Evolutionary conservation across 495 filamentous ascomycete species (phyloP), one percentile per base, ranked within the genome.

Genomic region (Hamigera avellanea): DNA sequence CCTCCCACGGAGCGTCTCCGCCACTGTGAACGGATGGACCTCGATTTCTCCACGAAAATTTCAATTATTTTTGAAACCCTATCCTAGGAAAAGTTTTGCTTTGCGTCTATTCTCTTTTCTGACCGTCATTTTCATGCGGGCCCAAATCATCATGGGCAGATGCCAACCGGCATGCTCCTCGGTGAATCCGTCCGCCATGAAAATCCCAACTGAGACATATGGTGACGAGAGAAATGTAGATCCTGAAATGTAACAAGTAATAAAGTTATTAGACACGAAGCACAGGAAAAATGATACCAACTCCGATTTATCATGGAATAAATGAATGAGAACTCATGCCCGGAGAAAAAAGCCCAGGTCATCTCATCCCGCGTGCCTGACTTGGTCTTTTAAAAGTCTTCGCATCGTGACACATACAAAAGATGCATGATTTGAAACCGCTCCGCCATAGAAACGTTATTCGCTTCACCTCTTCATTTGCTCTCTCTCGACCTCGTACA

Each of bases 401-500:
- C 49, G 54, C 57, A 55, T 67, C 63, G 50, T 65, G 57, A 64
- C 59, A 62, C 55, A 59, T 60, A 56, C 50, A 52, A 47, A 55
- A 39, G 45, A 55, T 56, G 50, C 50, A 52, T 59, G 44, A 51
- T 42, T 52, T 36, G 19, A 26, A 23, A 23, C 9, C 21, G 5
- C 5, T 23, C 9, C 21, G 4, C 9, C 10, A 36, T 39, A 9
- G 9, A 4, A 23, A 9, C 46, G 38, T 48, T 42, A 43, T 15
- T 32, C 46, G 32, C 25, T 49, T 57, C 53, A 69, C 52, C 56
- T 57, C 44, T 61, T 59, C 57, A 60, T 32, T 47, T 68, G 65
- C 61, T 73, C 69, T 43, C 87, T 71, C 77, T 99, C 91, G 33
- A 96, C 91, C 72, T 99, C 93, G 58, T 93, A 99, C 70, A 78